phyloP scores from a whole-genome alignment of 805 yeast genomes.

The Saccharomycopsis sp. region DNA sequence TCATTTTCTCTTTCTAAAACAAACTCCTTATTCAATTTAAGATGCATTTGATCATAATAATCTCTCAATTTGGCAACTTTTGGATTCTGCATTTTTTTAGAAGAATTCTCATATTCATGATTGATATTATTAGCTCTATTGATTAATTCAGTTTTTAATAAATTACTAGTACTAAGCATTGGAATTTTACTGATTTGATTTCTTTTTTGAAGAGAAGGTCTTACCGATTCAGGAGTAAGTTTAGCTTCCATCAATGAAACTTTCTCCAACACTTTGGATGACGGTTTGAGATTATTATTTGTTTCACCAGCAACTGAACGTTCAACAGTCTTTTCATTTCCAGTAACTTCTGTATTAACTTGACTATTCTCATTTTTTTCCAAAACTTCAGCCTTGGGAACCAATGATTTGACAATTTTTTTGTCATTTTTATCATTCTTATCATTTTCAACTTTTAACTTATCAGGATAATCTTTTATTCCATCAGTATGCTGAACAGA shows the following conservation, averaged over 20 bases:
- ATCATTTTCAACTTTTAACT: no score
- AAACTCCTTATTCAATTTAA: constrained; percentile 73
- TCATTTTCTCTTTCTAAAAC: constrained; percentile 80
- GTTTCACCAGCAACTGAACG: no score
- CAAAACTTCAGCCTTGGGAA: no score
- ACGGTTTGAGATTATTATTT: no score
- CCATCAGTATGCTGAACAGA: constrained; percentile 3
- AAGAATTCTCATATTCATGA: not conserved
- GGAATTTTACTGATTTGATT: constrained; percentile 1
- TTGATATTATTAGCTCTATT: constrained; percentile 4
- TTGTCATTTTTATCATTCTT: no score
- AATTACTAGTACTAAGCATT: constrained; percentile 9
- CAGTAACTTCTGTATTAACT: no score
- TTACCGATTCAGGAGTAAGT: no score
- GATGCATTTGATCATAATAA: constrained; percentile 63
- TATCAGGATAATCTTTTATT: not conserved
- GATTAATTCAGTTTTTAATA: constrained; percentile 14
- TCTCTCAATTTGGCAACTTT: constrained; percentile 55
- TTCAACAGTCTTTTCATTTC: no score
- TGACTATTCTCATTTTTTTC: no score
- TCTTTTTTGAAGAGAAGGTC: no score
- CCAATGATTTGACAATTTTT: no score
- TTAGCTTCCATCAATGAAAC: constrained; percentile 2
- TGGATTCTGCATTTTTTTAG: not conserved
- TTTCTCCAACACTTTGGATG: not conserved